These are phyloP conservation scores for Rhytidhysteron rufulum DNA, from an alignment of 2,329 filamentous ascomycete genomes.

Conservation along the genomic window DNA sequence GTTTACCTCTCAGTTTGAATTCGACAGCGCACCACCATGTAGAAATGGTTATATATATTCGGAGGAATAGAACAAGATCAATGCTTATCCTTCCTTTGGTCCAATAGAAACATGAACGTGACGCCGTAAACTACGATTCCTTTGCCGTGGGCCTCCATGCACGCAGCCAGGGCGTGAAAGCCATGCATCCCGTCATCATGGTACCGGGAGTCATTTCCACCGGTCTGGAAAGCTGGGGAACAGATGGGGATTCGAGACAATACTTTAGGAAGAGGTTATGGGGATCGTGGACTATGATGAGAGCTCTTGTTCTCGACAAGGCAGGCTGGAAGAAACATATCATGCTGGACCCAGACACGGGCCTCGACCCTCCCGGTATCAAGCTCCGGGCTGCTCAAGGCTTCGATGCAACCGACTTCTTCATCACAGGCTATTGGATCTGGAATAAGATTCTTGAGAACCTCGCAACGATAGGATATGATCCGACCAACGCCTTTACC, in stretches of 20 bases:
- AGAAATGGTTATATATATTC: not conserved
- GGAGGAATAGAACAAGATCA: conserved; percentile 4
- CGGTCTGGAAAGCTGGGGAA: conserved; percentile 94
- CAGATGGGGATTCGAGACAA: conserved; percentile 73
- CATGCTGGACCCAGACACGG: conserved; percentile 90
- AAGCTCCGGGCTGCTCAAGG: conserved; percentile 92
- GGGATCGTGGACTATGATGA: conserved; percentile 99
- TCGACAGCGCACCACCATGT: not conserved
- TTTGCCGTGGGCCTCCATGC: conserved; percentile 88
- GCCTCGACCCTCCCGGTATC: conserved; percentile 82
- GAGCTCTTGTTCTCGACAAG: conserved; percentile 87
- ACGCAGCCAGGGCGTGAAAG: conserved; percentile 72
- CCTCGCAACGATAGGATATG: conserved; percentile 90
- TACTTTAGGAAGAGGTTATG: conserved; percentile 94
- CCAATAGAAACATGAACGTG: conserved; percentile 77
- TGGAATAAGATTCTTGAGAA: conserved; percentile 99
- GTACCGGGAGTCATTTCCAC: conserved; percentile 97
- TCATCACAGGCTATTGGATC: conserved; percentile 89
- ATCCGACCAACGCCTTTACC: conserved; percentile 71
- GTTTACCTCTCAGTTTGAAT: too few relatives aligned
- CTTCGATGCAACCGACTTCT: conserved; percentile 97
- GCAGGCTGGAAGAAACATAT: conserved; percentile 93
- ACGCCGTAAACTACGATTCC: conserved; percentile 85
- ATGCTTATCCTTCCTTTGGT: conserved; percentile 24
- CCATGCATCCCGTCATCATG: conserved; percentile 91